phyloP scores from a whole-genome alignment of 495 filamentous ascomycete genomes.

The Gamarada debralockiae region DNA sequence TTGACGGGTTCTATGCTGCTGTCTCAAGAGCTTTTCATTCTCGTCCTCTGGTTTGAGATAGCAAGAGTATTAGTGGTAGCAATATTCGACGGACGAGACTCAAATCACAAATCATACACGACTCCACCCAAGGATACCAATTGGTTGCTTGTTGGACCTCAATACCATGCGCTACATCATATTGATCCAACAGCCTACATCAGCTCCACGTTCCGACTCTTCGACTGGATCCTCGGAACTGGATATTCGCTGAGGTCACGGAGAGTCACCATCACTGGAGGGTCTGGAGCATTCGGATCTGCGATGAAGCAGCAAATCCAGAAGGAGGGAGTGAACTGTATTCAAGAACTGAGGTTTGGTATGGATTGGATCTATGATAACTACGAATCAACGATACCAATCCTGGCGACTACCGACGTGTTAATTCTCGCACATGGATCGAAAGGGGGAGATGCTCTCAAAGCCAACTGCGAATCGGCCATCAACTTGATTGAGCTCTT shows the following conservation, averaged over 20 bases:
- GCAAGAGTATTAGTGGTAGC: slow-evolving; percentile 4
- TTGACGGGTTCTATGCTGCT: not conserved
- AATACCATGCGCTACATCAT: slow-evolving; percentile 12
- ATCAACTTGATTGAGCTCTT: not conserved
- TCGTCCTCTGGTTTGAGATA: slow-evolving; percentile 5
- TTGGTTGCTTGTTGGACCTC: slow-evolving; percentile 10
- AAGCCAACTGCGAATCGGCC: not conserved
- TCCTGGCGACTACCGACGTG: not conserved
- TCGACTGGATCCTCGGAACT: slow-evolving; percentile 12
- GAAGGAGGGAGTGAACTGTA: not conserved
- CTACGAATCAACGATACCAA: not conserved
- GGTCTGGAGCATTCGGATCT: not conserved
- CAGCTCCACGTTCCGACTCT: slow-evolving; percentile 10
- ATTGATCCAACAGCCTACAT: slow-evolving; percentile 12
- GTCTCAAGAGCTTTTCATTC: not conserved
- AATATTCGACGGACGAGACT: slow-evolving; percentile 5
- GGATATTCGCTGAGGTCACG: not conserved
- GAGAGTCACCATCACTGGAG: not conserved
- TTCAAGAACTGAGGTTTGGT: not conserved
- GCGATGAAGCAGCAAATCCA: not conserved
- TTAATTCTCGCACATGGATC: not conserved
- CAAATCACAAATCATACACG: slow-evolving; percentile 7
- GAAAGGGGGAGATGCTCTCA: not conserved
- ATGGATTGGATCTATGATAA: not conserved
- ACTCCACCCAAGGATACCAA: slow-evolving; percentile 4